These are phyloP conservation scores for Lachancea thermotolerans DNA, from an alignment of 805 yeast species.

Conservation along the genomic window DNA sequence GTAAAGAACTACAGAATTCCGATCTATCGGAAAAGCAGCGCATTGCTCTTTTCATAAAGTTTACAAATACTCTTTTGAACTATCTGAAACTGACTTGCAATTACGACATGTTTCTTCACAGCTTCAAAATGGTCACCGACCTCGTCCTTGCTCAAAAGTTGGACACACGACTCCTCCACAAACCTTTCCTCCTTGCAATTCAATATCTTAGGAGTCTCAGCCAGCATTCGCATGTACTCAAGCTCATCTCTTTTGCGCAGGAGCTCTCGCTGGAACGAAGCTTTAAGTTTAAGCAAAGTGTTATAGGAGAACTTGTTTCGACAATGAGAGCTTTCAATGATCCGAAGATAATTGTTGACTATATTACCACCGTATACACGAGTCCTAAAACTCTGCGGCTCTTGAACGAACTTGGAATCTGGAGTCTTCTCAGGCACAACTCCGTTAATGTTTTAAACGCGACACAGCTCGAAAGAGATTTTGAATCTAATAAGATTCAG, in stretches of 20 bases:
- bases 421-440: conserved; percentile 22
- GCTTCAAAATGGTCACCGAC: conserved; percentile 12
- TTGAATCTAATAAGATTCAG: neutral
- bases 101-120: conserved; percentile 18
- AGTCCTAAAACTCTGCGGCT: conserved; percentile 10
- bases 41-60: conserved; percentile 13
- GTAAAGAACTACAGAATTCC: conserved; percentile 2
- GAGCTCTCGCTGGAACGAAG: conserved; percentile 7
- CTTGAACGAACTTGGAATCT: conserved; percentile 25
- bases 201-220: conserved; percentile 15
- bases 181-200: conserved; percentile 13
- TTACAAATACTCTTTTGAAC: conserved; percentile 18
- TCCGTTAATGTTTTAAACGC: conserved; percentile 8
- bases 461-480: conserved; percentile 9
- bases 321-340: conserved; percentile 24
- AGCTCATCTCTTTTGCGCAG: conserved; percentile 15
- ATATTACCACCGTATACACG: conserved; percentile 17
- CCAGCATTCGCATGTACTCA: conserved; percentile 23
- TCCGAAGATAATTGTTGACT: conserved; percentile 22
- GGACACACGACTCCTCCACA: conserved; percentile 11
- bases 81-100: conserved; percentile 16
- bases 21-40: conserved; percentile 1
- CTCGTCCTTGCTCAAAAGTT: conserved; percentile 5
- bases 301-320: conserved; percentile 18
- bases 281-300: conserved; percentile 15